Evolutionary conservation across 805 yeast species (phyloP), one percentile per base, ranked within the genome.

Genomic region (Cyberlindnera samutprakarnensis): DNA sequence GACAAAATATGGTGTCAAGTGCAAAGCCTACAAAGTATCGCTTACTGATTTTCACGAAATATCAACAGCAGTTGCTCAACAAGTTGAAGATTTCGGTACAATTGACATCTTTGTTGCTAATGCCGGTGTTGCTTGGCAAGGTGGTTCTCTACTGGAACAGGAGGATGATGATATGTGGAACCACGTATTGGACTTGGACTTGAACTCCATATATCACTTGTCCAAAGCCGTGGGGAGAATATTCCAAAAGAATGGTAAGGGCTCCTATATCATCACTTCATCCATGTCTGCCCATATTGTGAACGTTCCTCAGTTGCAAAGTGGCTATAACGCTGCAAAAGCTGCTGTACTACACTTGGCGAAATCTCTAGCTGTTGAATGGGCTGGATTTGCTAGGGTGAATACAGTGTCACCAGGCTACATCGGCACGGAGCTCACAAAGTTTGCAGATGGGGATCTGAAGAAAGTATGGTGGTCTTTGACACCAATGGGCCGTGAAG

Each of bases 231-330:
- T 80, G 29, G 96, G 96, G 28, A 63, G 64, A 40, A 62, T 78
- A 31, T 87, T 88, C 68, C 72, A 73, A 55, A 61, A 70, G 47
- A 86, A 83, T 50, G 85, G 87, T 13, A 60, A 56, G 40, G 96
- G 96, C 20, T 77, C 92, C 2, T 66, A 85, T 44, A 75, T 87
- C 46, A 68, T 83, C 56, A 87, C 96, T 7, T 87, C 92, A 5
- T 83, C 95, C 19, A 87, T 87, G 79, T 81, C 94, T 14, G 96
- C 82, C 7, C 85, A 77, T 60, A 76, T 87, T 46, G 94, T 81
- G 45, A 87, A 87, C 56, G 70, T 76, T 36, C 96, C 96, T 13
- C 94, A 87, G 57, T 62, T 71, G 49, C 96, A 87, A 61, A 81
- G 94, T 16, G 78, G 83, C 18, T 85, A 85, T 65, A 86, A 86